Conservation (phyloP, 768 basidiomycete genomes). For the Imleria badia region DNA sequence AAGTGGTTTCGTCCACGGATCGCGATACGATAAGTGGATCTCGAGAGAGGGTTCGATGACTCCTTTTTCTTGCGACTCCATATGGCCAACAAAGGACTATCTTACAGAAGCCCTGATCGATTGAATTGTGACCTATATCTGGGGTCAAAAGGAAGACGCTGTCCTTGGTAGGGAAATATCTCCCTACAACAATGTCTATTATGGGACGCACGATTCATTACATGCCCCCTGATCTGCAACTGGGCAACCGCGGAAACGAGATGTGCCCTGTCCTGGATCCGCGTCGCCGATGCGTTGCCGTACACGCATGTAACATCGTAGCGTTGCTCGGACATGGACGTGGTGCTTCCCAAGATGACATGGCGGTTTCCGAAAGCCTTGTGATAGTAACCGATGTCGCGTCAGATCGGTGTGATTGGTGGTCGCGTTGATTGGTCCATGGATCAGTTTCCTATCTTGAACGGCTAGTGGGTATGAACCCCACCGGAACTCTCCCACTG, state of each 20-base stretch:
- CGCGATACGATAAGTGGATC: neutral
- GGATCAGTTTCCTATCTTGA: conserved; percentile 1
- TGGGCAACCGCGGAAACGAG: neutral
- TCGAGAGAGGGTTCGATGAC: neutral
- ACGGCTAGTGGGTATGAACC: neutral
- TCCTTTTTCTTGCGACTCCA: neutral
- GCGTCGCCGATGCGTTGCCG: neutral
- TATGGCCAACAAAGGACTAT: neutral
- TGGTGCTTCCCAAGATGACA: neutral
- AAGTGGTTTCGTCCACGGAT: neutral
- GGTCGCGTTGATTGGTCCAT: neutral
- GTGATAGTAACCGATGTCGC: neutral
- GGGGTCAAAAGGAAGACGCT: neutral
- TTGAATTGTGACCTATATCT: neutral
- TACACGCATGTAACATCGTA: neutral
- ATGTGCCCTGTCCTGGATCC: neutral
- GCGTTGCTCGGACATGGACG: neutral
- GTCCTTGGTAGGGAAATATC: neutral
- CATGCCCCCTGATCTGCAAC: conserved; percentile 4
- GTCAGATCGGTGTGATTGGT: neutral
- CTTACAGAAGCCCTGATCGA: neutral
- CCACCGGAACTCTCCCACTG: neutral
- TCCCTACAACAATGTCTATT: neutral
- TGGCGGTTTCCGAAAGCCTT: neutral
- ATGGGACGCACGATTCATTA: neutral